Percentiles rank a stretch among this genome's conserved stretches.
These are phyloP conservation scores for Lichtheimia hyalospora DNA, from an alignment of 371 early-diverging fungal genomes.

Conservation along the genomic window DNA sequence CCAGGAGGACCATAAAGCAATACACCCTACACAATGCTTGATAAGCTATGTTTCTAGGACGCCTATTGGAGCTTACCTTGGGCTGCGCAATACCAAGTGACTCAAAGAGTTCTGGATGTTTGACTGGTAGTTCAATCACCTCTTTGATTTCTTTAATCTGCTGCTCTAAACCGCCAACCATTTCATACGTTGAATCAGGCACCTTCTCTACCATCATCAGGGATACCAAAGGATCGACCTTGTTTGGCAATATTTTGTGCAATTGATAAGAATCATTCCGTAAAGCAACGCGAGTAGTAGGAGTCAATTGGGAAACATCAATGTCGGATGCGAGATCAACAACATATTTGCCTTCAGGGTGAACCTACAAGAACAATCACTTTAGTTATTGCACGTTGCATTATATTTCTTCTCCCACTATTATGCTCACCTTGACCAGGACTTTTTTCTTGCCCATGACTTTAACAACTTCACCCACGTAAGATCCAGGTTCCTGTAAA, in stretches of 20 bases:
- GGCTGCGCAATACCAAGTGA: conserved; percentile 47
- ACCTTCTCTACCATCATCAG: conserved; percentile 99
- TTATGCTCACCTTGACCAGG: conserved; percentile 84
- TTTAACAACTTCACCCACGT: conserved; percentile 99
- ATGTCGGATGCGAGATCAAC: conserved; percentile 94
- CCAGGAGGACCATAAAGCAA: conserved; percentile 99
- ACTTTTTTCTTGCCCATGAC: conserved; percentile 99
- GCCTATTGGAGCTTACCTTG: conserved; percentile 18
- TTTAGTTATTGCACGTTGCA: background rate
- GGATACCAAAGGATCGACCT: conserved; percentile 99
- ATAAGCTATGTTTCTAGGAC: background rate
- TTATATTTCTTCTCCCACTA: background rate
- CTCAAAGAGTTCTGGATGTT: conserved; percentile 71
- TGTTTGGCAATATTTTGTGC: conserved; percentile 98
- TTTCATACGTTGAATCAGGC: conserved; percentile 99
- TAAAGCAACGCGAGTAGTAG: conserved; percentile 97
- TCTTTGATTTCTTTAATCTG: conserved; percentile 99
- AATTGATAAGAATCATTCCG: conserved; percentile 98
- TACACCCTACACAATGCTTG: conserved; percentile 80
- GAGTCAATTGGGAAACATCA: conserved; percentile 90
- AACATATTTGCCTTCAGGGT: conserved; percentile 99
- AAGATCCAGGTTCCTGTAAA: conserved; percentile 97
- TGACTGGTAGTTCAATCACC: conserved; percentile 99
- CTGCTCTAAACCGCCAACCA: conserved; percentile 99
- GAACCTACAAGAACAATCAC: conserved; percentile 49